Conservation (phyloP, 495 filamentous ascomycete species). For the Neurospora intermedia region DNA sequence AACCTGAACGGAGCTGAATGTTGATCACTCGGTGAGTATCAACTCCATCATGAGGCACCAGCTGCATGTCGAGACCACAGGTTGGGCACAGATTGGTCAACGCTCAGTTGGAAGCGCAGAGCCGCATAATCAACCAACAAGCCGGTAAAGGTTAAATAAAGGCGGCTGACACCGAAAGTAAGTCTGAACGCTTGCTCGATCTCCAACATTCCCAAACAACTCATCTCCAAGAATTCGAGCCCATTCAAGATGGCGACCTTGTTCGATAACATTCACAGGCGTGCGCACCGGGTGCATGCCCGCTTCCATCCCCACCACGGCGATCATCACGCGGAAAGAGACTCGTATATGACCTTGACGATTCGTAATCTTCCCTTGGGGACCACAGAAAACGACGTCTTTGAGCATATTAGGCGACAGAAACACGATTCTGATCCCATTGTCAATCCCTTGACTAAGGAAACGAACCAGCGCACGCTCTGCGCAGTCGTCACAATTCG, state of each 20-base stretch:
- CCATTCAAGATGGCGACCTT: background rate
- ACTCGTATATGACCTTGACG: slow-evolving; percentile 6
- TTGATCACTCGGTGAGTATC: background rate
- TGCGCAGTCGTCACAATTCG: slow-evolving; percentile 6
- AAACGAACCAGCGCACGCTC: background rate
- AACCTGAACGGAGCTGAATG: background rate
- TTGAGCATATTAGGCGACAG: slow-evolving; percentile 1
- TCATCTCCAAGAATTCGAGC: background rate
- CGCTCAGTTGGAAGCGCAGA: background rate
- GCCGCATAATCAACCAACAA: background rate
- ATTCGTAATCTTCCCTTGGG: slow-evolving; percentile 10
- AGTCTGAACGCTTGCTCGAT: background rate
- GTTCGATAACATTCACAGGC: background rate
- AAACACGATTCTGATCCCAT: background rate
- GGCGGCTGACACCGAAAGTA: background rate
- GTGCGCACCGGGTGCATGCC: background rate
- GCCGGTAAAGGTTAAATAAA: background rate
- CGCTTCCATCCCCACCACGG: background rate
- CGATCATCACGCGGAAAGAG: background rate
- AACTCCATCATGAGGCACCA: background rate
- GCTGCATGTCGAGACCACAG: background rate
- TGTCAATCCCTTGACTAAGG: slow-evolving; percentile 2
- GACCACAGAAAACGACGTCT: slow-evolving; percentile 6
- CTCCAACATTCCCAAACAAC: background rate
- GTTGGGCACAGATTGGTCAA: background rate